Percentiles rank a stretch among this genome's conserved stretches.
Conservation (phyloP, 805 yeast genomes). For the Yamadazyma insecticola region DNA sequence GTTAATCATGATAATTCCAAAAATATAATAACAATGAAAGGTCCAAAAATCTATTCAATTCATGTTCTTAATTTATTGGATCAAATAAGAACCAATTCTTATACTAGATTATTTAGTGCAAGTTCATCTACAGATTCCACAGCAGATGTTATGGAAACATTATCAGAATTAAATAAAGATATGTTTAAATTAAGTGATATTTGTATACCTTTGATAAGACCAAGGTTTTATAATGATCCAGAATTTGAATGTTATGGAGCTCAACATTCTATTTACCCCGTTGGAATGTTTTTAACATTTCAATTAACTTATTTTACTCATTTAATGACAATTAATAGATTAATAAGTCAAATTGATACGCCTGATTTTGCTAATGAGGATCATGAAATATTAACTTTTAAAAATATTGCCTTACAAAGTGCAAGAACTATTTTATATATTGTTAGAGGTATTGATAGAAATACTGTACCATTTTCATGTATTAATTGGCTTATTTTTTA, state of each 20-base stretch:
- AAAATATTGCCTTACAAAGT: constrained; percentile 27
- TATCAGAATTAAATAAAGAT: constrained; percentile 23
- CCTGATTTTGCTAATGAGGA: constrained; percentile 11
- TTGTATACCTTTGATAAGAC: constrained; percentile 17
- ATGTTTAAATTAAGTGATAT: constrained; percentile 20
- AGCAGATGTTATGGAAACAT: constrained; percentile 15
- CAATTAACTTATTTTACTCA: constrained; percentile 32
- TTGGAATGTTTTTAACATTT: constrained; percentile 15
- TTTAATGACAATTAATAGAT: constrained; percentile 31
- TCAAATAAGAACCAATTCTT: constrained; percentile 25
- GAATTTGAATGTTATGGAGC: constrained; percentile 12
- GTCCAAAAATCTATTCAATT: too few relatives aligned
- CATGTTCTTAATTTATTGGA: too few relatives aligned
- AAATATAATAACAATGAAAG: too few relatives aligned
- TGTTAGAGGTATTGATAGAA: constrained; percentile 16
- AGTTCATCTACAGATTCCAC: constrained; percentile 16
- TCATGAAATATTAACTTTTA: constrained; percentile 16
- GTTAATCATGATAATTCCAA: too few relatives aligned
- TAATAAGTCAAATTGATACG: constrained; percentile 12
- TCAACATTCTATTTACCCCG: constrained; percentile 1
- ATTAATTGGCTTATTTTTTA: constrained; percentile 29
- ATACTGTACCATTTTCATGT: constrained; percentile 17
- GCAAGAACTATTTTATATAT: constrained; percentile 34
- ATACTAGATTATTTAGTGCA: constrained; percentile 28
- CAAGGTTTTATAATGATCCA: constrained; percentile 30